Evolutionary conservation across 2,329 filamentous ascomycete genomes (phyloP), one percentile per base, ranked within the genome.

Genomic region (Aspergillus sp.): DNA sequence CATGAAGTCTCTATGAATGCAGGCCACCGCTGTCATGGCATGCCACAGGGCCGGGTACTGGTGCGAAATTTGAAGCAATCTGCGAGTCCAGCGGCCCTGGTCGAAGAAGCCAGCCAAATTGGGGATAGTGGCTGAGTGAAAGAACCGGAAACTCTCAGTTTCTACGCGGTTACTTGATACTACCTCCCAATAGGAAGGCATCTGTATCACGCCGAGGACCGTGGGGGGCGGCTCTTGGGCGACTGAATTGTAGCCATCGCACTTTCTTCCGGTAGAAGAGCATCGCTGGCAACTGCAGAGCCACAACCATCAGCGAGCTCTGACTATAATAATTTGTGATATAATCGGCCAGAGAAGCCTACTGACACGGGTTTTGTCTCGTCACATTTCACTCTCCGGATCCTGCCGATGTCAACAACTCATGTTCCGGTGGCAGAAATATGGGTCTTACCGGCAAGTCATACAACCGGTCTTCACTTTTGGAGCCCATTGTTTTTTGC

Each of bases 341-440:
- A 25, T 25, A 1, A 36, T 13, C 11, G 11, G 11, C 11, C 10
- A 36, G 5, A 13, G 32, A 36, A 36, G 11, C 11, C 2, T 17
- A 21, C 56, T 53, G 23, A 58, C 56, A 39, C 44, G 27, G 39
- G 56, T 13, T 58, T 58, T 8, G 30, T 32, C 19, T 58, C 56
- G 27, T 58, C 56, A 48, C 56, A 58, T 44, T 58, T 58, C 7
- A 58, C 30, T n/a, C 30, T 52, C 21, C 56, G 49, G 19, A 54
- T 44, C n/a, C 56, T 58, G 13, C 17, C 5, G 4, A 4, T 8
- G 19, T 57, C 36, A 57, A 10, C 15, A 15, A 44, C 19, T 21
- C 17, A 44, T 44, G 17, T 21, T 5, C 41, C 41, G 13, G 8
- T 1, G 19, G 8, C 17, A 11, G 41, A 44, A 11, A 5, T 3